Conservation (phyloP, 192 early-diverging fungal genomes). For the Entomortierella parvispora region DNA sequence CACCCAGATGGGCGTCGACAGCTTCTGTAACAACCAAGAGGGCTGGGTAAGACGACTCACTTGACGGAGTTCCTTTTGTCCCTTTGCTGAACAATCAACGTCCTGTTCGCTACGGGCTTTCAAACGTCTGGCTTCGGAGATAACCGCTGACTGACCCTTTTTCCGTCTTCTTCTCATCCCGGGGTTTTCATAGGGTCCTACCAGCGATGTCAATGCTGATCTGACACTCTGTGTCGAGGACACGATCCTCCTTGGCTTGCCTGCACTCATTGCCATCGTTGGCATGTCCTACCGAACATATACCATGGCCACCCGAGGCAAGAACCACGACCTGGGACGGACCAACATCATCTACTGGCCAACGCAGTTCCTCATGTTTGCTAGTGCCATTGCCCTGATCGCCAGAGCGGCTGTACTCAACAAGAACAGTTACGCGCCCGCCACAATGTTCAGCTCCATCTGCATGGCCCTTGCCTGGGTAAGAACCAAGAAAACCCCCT, state of each 20-base stretch:
- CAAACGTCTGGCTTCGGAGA: no score
- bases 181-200: constrained; percentile 27
- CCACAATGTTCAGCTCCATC: constrained; percentile 44
- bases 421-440: constrained; percentile 19
- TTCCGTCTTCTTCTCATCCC: neutral
- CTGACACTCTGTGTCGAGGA: constrained; percentile 48
- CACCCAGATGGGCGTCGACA: constrained; percentile 12
- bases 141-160: neutral
- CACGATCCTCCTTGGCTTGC: constrained; percentile 40
- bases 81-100: neutral
- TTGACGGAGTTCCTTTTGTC: neutral
- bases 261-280: constrained; percentile 22
- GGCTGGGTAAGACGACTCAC: constrained; percentile 26
- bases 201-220: constrained; percentile 12
- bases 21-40: constrained; percentile 24
- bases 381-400: constrained; percentile 22
- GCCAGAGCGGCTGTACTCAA: constrained; percentile 23
- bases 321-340: constrained; percentile 40
- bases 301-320: constrained; percentile 27
- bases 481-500: neutral
- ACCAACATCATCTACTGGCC: constrained; percentile 47
- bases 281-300: constrained; percentile 5
- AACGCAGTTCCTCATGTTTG: constrained; percentile 35
- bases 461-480: constrained; percentile 38
- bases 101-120: no score